A percentile compares a stretch with the other conserved stretches of the same genome.
Conservation (phyloP, 2,329 filamentous ascomycete species). For the Furcasterigmium furcatum region DNA sequence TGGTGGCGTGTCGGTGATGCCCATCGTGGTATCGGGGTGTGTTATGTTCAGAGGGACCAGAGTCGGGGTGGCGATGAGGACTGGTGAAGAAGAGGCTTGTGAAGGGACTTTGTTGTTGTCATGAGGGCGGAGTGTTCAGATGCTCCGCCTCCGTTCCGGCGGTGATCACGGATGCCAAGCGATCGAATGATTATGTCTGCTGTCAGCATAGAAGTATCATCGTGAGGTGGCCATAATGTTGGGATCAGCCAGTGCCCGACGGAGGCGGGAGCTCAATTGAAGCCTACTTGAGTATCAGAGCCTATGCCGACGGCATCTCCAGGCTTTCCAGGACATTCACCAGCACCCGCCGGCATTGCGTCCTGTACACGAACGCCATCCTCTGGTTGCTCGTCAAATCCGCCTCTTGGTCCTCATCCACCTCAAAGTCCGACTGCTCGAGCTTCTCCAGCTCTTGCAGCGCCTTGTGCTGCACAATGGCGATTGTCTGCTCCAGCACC, state of each 20-base stretch:
- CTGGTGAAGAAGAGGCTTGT: no score
- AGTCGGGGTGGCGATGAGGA: no score
- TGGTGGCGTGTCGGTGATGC: not conserved
- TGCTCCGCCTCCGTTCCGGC: no score
- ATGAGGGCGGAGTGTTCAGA: no score
- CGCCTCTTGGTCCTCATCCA: slow-evolving; percentile 32
- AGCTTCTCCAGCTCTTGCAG: slow-evolving; percentile 40
- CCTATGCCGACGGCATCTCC: slow-evolving; percentile 8
- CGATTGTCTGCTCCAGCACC: slow-evolving; percentile 29
- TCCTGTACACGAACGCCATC: slow-evolving; percentile 46
- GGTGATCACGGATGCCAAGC: no score
- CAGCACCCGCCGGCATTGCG: slow-evolving; percentile 44
- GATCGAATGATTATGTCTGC: no score
- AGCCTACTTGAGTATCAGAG: no score
- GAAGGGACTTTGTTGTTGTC: no score
- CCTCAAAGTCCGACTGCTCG: slow-evolving; percentile 40
- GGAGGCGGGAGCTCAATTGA: no score
- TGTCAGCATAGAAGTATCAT: no score
- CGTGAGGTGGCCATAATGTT: no score
- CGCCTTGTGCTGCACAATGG: slow-evolving; percentile 40
- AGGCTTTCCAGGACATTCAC: slow-evolving; percentile 39
- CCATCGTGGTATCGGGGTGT: slow-evolving; percentile 1
- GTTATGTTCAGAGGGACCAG: not conserved
- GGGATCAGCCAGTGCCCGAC: no score
- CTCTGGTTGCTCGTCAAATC: slow-evolving; percentile 39